A percentile compares a stretch with the other conserved stretches of the same genome.
phyloP scores from a whole-genome alignment of 1,284 basidiomycete species.

The Agaricales sp. region DNA sequence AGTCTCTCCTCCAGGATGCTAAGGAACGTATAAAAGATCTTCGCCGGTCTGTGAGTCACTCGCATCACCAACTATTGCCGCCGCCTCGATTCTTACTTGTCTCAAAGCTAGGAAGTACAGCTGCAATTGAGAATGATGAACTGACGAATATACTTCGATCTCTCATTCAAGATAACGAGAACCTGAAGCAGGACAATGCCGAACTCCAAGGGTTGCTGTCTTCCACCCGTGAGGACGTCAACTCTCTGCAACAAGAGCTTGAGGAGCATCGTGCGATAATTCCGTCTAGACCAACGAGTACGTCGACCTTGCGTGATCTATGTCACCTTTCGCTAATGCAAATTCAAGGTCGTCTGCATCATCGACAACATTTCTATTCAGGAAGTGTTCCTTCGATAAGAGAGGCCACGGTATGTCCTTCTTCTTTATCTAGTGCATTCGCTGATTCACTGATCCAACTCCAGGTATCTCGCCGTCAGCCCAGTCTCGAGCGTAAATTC shows the following conservation, averaged over 20 bases:
- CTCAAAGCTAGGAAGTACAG: conserved; percentile 33
- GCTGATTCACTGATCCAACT: no score
- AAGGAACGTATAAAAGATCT: conserved; percentile 55
- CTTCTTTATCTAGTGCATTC: no score
- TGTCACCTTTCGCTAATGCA: background rate
- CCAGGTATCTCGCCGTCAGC: conserved; percentile 1
- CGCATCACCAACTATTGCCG: conserved; percentile 9
- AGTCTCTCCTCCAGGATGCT: conserved; percentile 64
- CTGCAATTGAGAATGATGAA: conserved; percentile 41
- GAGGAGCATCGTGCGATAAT: conserved; percentile 55
- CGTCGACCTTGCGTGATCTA: conserved; percentile 9
- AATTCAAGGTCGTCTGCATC: conserved; percentile 13
- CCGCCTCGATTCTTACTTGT: conserved; percentile 7
- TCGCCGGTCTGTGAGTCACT: conserved; percentile 39
- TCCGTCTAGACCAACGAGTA: conserved; percentile 29
- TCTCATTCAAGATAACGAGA: conserved; percentile 76
- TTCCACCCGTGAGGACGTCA: conserved; percentile 71
- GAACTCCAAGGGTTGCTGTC: conserved; percentile 67
- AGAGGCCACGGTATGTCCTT: conserved; percentile 14
- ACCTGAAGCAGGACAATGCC: conserved; percentile 68
- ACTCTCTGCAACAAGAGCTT: conserved; percentile 58
- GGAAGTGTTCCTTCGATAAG: conserved; percentile 31
- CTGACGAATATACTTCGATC: conserved; percentile 66
- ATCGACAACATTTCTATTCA: conserved; percentile 24
- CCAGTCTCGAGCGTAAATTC: conserved; percentile 4